These are phyloP conservation scores for Exophiala sideris DNA, from an alignment of 2,329 filamentous ascomycete genomes.

Conservation along the genomic window DNA sequence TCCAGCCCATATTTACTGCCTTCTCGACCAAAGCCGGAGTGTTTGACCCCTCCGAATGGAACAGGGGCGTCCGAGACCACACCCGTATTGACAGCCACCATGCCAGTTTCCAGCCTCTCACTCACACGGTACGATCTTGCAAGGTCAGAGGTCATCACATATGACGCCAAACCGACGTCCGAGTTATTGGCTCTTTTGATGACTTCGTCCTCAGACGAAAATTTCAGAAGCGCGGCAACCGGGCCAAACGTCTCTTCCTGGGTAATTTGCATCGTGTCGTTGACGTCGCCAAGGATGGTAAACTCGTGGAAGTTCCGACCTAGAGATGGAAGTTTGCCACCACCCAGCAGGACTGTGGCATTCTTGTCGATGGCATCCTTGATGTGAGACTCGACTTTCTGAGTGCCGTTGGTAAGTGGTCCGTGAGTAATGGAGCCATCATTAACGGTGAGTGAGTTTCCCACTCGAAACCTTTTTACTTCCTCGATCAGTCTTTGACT, in stretches of 20 bases:
- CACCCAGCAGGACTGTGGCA: constrained; percentile 27
- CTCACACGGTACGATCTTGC: constrained; percentile 21
- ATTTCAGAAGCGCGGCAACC: constrained; percentile 34
- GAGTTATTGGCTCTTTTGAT: constrained; percentile 54
- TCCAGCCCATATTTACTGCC: constrained; percentile 47
- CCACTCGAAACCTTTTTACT: constrained; percentile 71
- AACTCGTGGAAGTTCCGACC: constrained; percentile 57
- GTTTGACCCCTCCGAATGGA: constrained; percentile 31
- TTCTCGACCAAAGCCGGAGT: constrained; percentile 50
- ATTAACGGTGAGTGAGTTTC: constrained; percentile 61
- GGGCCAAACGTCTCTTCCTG: constrained; percentile 59
- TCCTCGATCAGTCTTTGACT: constrained; percentile 65
- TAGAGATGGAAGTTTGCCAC: constrained; percentile 14
- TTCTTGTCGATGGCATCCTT: constrained; percentile 25
- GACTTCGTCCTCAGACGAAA: constrained; percentile 57
- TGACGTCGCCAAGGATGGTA: constrained; percentile 57
- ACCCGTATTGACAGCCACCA: constrained; percentile 64
- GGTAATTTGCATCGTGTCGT: constrained; percentile 55
- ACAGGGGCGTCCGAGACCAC: constrained; percentile 39
- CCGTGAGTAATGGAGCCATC: constrained; percentile 68
- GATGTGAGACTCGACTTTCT: constrained; percentile 18
- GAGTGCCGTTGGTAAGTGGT: constrained; percentile 49
- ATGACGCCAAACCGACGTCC: constrained; percentile 54
- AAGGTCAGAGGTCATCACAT: constrained; percentile 56
- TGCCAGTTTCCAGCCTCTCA: constrained; percentile 67